Base-by-base conservation (phyloP, 768 basidiomycete species). In the Auriculariales sp. region DNA sequence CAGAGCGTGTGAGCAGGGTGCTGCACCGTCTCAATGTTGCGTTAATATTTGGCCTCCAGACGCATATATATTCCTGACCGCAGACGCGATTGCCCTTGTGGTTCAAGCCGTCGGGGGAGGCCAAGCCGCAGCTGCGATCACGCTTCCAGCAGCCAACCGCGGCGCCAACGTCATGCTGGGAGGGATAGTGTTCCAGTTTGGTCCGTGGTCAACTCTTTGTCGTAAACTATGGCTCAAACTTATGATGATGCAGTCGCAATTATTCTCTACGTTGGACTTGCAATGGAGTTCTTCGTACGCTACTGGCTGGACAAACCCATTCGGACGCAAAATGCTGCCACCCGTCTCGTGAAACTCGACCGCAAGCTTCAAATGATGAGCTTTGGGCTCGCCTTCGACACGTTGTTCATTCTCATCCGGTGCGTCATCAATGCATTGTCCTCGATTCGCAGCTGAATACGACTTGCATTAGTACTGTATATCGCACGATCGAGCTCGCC, bases 341-440 rank as follows among this genome's bases (percentile, higher is more conserved):
- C 39, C 5, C 17, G 39, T 9, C 22, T 25, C 7, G 39, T 15
- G 19, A 19, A 25, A 19, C n/a, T n/a, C n/a, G n/a, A 49, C 47
- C 11, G 32, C 24, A 15, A 47, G 49, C 5, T 49, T 57, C 30
- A 56, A 54, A 53, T 58, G 15, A 47, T 61, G 53, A 30, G 61
- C 19, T 24, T 52, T 12, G 60, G 58, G 0, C 52, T 64, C n/a
- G 50, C 52, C 24, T 45, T 56, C 36, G 48, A 57, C 3, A 66
- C 67, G 0, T 44, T 72, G 1, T 65, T 68, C 53, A 62, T 80
- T 52, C 67, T 75, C 55, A 71, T 78, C 50, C 69, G 77, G 70
- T 71, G 51, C 27, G 68, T 51, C 49, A 53, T 59, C 29, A 36
- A 55, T 57, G 2, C 50, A 44, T 5, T n/a, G 36, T 28, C 34